phyloP scores from a whole-genome alignment of 1,139 yeast genomes.

The Debaryomyces coudertii region DNA sequence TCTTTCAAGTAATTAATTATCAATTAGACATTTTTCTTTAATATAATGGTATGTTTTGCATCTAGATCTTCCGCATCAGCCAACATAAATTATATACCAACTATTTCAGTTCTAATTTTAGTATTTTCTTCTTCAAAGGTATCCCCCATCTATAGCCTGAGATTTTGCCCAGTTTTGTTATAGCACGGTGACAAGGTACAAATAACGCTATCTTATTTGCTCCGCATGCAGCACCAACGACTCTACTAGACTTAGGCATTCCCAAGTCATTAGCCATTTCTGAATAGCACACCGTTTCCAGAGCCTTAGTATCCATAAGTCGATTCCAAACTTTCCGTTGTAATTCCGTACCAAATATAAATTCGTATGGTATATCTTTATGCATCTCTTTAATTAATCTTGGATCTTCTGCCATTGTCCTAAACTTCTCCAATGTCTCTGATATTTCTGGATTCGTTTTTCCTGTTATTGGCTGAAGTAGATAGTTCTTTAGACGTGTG shows the following conservation, averaged over 20 bases:
- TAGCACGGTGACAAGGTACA: slow-evolving; percentile 31
- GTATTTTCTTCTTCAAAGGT: slow-evolving; percentile 19
- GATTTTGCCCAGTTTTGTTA: slow-evolving; percentile 20
- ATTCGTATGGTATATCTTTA: slow-evolving; percentile 14
- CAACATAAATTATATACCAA: not conserved
- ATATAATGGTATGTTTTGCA: too few species aligned
- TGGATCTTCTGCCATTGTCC: slow-evolving; percentile 19
- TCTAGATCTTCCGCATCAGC: not conserved
- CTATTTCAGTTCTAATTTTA: slow-evolving; percentile 14
- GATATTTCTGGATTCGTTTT: slow-evolving; percentile 12
- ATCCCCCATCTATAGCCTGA: slow-evolving; percentile 30
- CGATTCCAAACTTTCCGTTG: slow-evolving; percentile 28
- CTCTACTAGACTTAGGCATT: slow-evolving; percentile 24
- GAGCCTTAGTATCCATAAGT: slow-evolving; percentile 19
- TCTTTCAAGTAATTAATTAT: too few species aligned
- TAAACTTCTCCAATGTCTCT: slow-evolving; percentile 17
- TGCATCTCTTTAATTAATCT: slow-evolving; percentile 8
- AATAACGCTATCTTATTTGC: slow-evolving; percentile 28
- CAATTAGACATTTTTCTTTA: too few species aligned
- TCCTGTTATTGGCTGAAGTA: slow-evolving; percentile 11
- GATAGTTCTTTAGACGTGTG: slow-evolving; percentile 11
- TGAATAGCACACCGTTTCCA: slow-evolving; percentile 21
- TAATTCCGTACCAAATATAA: slow-evolving; percentile 28
- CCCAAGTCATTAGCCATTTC: slow-evolving; percentile 21
- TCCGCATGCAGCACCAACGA: slow-evolving; percentile 28